Conservation (phyloP, 805 yeast species). For the Ogataea angusta region DNA sequence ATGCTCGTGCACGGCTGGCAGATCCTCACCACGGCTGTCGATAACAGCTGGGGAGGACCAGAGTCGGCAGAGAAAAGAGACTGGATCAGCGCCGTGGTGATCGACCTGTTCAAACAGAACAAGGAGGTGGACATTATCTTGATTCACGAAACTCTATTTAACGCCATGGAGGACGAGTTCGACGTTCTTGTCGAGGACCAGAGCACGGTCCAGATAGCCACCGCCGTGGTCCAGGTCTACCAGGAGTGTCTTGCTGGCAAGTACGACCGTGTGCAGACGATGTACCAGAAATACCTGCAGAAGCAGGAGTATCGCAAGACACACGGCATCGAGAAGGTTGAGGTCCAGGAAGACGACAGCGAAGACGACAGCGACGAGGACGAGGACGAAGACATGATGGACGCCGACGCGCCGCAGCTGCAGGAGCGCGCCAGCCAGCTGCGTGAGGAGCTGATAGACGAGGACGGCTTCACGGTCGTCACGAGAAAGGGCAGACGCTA, state of each 20-base stretch:
- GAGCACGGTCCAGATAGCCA: constrained; percentile 73
- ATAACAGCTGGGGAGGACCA: constrained; percentile 93
- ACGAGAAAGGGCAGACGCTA: constrained; percentile 62
- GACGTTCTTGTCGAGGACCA: constrained; percentile 88
- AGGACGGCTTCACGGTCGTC: constrained; percentile 91
- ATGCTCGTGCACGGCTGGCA: constrained; percentile 93
- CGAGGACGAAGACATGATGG: constrained; percentile 35
- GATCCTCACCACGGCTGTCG: constrained; percentile 82
- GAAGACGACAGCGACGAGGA: constrained; percentile 45
- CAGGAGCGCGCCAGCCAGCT: constrained; percentile 48
- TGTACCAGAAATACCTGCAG: constrained; percentile 58
- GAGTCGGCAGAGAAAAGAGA: constrained; percentile 88
- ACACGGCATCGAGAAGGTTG: constrained; percentile 36
- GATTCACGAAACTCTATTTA: constrained; percentile 79
- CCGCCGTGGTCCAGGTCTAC: constrained; percentile 60
- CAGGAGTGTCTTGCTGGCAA: constrained; percentile 55
- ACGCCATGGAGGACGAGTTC: constrained; percentile 94
- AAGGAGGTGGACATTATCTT: constrained; percentile 69
- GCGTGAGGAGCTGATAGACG: constrained; percentile 55
- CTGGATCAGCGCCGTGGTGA: constrained; percentile 82
- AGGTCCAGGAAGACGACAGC: constrained; percentile 49
- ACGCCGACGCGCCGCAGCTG: constrained; percentile 15
- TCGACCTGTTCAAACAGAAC: constrained; percentile 67
- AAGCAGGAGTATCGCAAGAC: constrained; percentile 42
- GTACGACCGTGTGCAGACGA: constrained; percentile 52